These are phyloP conservation scores for Dothideomycetes sp. DNA, from an alignment of 2,329 filamentous ascomycete genomes.

Conservation along the genomic window DNA sequence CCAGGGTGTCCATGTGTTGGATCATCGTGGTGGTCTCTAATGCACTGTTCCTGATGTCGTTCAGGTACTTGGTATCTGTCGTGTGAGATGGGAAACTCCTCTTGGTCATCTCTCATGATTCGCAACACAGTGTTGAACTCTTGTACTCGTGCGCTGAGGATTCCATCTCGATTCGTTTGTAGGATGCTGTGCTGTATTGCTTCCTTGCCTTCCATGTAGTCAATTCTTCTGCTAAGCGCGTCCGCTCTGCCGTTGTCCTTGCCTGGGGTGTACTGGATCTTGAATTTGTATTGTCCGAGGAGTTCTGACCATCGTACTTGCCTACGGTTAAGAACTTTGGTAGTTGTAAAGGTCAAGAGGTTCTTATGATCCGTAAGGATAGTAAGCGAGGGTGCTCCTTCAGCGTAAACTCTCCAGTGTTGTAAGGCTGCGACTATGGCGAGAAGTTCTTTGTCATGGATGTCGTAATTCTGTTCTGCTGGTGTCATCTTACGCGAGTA, in stretches of 20 bases:
- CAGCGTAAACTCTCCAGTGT: conserved; percentile 10
- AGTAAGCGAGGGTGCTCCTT: conserved; percentile 9
- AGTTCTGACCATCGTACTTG: conserved; percentile 10
- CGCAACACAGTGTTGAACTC: conserved; percentile 4
- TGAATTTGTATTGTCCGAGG: conserved; percentile 10
- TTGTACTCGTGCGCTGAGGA: conserved; percentile 6
- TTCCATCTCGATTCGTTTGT: conserved; percentile 7
- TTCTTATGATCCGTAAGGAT: conserved; percentile 12
- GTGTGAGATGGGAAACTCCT: conserved; percentile 2
- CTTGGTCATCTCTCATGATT: conserved; percentile 5
- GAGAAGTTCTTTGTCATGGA: conserved; percentile 6
- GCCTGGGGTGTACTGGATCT: conserved; percentile 10
- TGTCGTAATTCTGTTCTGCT: conserved; percentile 11
- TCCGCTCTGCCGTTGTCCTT: conserved; percentile 10
- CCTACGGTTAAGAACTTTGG: conserved; percentile 8
- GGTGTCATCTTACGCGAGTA: conserved; percentile 11
- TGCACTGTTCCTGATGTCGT: conserved; percentile 3
- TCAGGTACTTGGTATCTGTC: conserved; percentile 3
- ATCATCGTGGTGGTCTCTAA: conserved; percentile 1
- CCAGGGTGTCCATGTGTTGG: conserved; percentile 2
- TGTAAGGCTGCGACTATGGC: conserved; percentile 4
- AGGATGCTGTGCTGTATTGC: conserved; percentile 7
- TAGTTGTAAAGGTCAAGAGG: conserved; percentile 10
- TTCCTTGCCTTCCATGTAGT: conserved; percentile 10
- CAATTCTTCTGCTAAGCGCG: conserved; percentile 9